Base-by-base conservation (phyloP, 2,329 filamentous ascomycete genomes). In the Cytospora piceicola region DNA sequence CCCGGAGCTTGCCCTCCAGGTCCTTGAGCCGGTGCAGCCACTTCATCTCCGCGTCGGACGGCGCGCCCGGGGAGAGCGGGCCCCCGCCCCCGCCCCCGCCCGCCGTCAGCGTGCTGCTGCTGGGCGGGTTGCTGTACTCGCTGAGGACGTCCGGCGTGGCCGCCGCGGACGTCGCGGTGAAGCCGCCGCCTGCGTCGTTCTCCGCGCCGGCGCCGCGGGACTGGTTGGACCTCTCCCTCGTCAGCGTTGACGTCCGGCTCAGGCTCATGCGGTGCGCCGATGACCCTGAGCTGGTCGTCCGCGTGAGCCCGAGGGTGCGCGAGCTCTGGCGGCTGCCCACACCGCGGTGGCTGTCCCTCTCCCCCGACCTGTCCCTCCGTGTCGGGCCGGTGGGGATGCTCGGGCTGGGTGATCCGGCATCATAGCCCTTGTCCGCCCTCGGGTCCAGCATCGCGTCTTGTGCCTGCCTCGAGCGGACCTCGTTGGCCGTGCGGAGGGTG, bases 1-100 rank as follows among this genome's bases (percentile, higher is more conserved):
- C 89, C 76, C 97, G 96, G 22, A 99, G 82, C 71, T 96, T 88
- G 70, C 90, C 85, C 81, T 99, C 95, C 71, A 98, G 81, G 74
- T 98, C 94, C 65, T 92, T 88, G 39, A 98, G 82, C 8, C 95
- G 82, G 69, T 96, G 86, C 69, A 96, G 88, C 92, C 93, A 97
- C 70, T 90, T 87, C 70, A 91, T 89, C 71, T 94, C 90, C 49
- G 8, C 70, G 9, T 70, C 73, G 36, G 68, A n/a, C 46, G 67
- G 56, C 27, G 71, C 67, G 7, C 80, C 77, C 32, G 78, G 71
- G 5, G 77, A 76, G 9, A 75, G 42, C 4, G 61, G 42, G 73
- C 20, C 67, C 32, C 70, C 54, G 69, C 68, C 53, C 58, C 62
- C 30, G 67, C 69, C 54, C 29, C 67, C 64, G n/a, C n/a, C n/a